Percentiles rank a stretch among this genome's conserved stretches.
These are phyloP conservation scores for Cladosporium sp. DNA, from an alignment of 2,329 filamentous ascomycete species.

Conservation along the genomic window DNA sequence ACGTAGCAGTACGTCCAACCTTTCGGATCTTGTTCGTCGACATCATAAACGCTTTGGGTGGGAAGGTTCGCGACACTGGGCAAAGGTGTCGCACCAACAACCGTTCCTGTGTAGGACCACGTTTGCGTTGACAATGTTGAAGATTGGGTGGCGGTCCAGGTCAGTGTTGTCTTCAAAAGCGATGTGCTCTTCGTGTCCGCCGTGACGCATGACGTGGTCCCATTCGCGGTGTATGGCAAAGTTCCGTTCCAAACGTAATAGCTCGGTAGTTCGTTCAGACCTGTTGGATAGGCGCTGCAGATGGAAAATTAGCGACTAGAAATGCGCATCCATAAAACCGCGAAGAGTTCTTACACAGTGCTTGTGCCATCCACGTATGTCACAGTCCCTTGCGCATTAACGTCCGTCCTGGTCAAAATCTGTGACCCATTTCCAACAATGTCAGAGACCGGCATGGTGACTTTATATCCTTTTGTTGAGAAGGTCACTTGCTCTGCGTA, in stretches of 20 bases:
- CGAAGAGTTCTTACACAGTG: neutral
- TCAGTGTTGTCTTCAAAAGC: neutral
- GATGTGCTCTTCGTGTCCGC: neutral
- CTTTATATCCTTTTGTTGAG: neutral
- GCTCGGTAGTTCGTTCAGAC: neutral
- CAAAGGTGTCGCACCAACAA: neutral
- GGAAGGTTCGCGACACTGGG: neutral
- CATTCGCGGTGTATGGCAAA: neutral
- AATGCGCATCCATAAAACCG: no score
- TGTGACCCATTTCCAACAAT: neutral
- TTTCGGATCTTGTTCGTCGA: neutral
- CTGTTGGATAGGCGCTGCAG: neutral
- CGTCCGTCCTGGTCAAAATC: constrained; percentile 9
- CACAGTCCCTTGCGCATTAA: constrained; percentile 8
- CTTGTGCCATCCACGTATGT: neutral
- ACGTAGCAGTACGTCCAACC: neutral
- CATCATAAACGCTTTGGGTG: neutral
- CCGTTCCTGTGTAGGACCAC: neutral
- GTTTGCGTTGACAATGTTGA: neutral
- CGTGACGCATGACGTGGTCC: neutral
- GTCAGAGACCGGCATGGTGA: neutral
- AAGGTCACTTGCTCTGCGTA: neutral
- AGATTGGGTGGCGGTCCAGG: neutral
- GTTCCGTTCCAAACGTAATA: neutral
- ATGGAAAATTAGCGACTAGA: no score